Percentiles rank a stretch among this genome's conserved stretches.
These are phyloP conservation scores for Cytospora mali DNA, from an alignment of 2,329 filamentous ascomycete species.

Conservation along the genomic window DNA sequence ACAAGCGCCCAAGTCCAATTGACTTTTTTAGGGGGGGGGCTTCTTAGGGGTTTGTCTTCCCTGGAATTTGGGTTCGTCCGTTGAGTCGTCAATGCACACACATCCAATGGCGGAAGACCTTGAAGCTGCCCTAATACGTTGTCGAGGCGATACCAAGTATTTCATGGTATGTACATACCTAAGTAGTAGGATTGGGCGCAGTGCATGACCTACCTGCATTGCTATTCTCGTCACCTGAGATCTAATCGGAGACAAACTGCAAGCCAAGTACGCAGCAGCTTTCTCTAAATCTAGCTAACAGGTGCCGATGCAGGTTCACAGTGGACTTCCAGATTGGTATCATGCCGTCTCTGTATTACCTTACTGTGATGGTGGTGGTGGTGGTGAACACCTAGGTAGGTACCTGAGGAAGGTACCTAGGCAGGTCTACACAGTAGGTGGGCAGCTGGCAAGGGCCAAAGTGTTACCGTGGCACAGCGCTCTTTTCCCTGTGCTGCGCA, in stretches of 20 bases:
- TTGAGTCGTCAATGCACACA: neutral
- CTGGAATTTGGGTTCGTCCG: neutral
- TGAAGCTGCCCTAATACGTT: neutral
- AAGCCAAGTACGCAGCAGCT: neutral
- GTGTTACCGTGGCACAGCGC: neutral
- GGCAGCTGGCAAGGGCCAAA: neutral
- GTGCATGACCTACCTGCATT: neutral
- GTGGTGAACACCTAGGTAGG: no score
- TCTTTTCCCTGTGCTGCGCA: neutral
- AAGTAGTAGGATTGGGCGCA: neutral
- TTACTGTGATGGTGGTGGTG: neutral
- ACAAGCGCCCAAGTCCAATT: neutral
- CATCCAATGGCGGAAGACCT: neutral
- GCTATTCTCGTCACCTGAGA: neutral
- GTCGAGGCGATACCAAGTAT: neutral
- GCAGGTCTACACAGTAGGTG: no score
- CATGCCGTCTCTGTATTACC: neutral
- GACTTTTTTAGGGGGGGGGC: neutral
- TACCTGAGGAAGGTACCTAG: no score
- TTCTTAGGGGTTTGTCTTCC: neutral
- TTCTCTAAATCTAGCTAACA: neutral
- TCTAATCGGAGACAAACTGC: neutral
- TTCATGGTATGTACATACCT: neutral
- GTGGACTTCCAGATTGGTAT: neutral
- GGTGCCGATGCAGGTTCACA: neutral